A percentile compares a stretch with the other conserved stretches of the same genome.
Conservation (phyloP, 768 basidiomycete species). For the Agaricus subrufescens region DNA sequence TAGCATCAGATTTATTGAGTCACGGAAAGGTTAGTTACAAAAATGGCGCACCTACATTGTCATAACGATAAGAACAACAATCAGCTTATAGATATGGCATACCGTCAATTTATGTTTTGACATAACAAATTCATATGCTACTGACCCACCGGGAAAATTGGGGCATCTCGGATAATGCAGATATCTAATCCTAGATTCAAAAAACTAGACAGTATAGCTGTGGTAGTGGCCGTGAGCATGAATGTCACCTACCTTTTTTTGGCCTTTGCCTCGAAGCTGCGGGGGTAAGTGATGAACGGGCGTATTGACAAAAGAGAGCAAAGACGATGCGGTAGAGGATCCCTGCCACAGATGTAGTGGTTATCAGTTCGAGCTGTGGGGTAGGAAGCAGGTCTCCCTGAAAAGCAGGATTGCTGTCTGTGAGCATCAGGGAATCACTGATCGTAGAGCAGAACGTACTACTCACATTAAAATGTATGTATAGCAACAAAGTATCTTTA, state of each 20-base stretch:
- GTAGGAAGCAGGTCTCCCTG: background rate
- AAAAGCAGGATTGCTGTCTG: background rate
- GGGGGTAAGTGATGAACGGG: background rate
- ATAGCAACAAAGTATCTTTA: too few species aligned
- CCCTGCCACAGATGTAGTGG: background rate
- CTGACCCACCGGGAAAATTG: background rate
- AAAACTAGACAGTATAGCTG: background rate
- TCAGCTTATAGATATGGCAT: background rate
- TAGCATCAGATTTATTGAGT: background rate
- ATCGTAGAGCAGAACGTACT: too few species aligned
- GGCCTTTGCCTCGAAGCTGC: background rate
- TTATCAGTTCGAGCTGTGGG: background rate
- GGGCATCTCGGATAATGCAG: background rate
- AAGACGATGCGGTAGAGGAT: background rate
- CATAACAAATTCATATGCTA: background rate
- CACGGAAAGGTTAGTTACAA: background rate
- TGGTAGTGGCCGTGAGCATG: background rate
- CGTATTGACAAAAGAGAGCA: background rate
- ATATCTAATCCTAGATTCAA: background rate
- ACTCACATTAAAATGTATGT: too few species aligned
- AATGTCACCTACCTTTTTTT: background rate
- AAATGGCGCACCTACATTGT: background rate
- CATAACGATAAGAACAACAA: background rate
- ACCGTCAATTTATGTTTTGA: background rate
- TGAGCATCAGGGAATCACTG: background rate